Evolutionary conservation across 2,329 filamentous ascomycete species (phyloP), one percentile per base, ranked within the genome.

Genomic region (Cladosporium oxysporum): DNA sequence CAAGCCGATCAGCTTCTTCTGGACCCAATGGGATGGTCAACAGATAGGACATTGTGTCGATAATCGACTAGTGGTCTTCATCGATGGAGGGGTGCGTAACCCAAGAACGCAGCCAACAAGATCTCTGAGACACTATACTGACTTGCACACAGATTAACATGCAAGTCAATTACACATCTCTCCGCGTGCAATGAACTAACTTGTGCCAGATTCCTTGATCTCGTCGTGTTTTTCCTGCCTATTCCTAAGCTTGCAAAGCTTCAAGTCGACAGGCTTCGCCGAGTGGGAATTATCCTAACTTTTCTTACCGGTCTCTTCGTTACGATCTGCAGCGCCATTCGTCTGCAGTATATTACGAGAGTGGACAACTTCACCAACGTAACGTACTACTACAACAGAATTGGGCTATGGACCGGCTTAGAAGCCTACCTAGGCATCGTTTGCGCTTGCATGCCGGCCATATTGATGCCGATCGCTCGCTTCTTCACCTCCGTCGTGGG

Each of bases 371-470:
- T 60, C 28, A 61, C 41, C 16, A 71, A 71, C 26, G 47, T 65
- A 28, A 72, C 70, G 14, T 72, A 68, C 66, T 63, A 68, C 59
- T 71, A 72, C 47, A 67, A 65, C 44, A 66, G 66, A 28, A 59
- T 71, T 6, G 67, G 62, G 3, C 37, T 71, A 55, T 72, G 71
- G 71, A 66, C 65, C 23, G 58, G 66, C 16, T 60, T 72, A 23
- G 69, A 72, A 64, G 65, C 60, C 41, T 68, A 71, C 37, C 41
- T 69, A 12, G 69, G 66, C 23, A 35, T 71, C 16, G 64, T 72
- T 29, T 72, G 69, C 59, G 69, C 70, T 26, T 72, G 71, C 64
- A 70, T 72, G 58, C 71, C 71, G 1, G 65, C 70, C 18, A 68
- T 61, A 29, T 23, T 61, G 18, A 44, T 44, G 3, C 58, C 58